Evolutionary conservation across 768 basidiomycete genomes (phyloP).

Genomic region (Suillus subaureus): DNA sequence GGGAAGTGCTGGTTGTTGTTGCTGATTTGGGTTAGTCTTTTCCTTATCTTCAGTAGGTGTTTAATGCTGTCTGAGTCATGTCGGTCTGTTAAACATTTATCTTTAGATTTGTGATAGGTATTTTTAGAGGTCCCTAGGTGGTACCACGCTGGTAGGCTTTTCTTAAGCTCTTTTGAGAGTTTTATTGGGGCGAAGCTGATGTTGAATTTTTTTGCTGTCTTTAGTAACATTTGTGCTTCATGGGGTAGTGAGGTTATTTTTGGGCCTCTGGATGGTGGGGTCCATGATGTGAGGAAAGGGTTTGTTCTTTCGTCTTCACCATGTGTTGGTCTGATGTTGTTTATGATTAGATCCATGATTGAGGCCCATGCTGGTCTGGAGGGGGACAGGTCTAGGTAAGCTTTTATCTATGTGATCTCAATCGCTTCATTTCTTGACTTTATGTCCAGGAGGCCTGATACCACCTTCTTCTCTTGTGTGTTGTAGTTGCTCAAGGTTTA

Average conservation of each 20-base stretch:
- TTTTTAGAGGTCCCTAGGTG: slow-evolving; percentile 4
- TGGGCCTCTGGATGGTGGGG: not conserved
- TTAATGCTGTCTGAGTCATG: no score
- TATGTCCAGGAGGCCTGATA: not conserved
- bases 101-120: not conserved
- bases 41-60: no score
- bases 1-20: no score
- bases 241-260: not conserved
- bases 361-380: not conserved
- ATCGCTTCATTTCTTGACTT: slow-evolving; percentile 7
- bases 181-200: not conserved
- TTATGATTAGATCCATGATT: not conserved
- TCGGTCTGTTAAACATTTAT: not conserved
- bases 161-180: not conserved
- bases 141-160: slow-evolving; percentile 13
- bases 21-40: no score
- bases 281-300: slow-evolving; percentile 16
- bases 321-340: not conserved
- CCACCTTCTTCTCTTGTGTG: not conserved
- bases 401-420: not conserved
- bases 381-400: not conserved
- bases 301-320: not conserved
- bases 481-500: not conserved
- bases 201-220: slow-evolving; percentile 8
- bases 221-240: not conserved